Evolutionary conservation across 176 grass and related monocot species (phyloP).

Genomic region (Oryza rufipogon): DNA sequence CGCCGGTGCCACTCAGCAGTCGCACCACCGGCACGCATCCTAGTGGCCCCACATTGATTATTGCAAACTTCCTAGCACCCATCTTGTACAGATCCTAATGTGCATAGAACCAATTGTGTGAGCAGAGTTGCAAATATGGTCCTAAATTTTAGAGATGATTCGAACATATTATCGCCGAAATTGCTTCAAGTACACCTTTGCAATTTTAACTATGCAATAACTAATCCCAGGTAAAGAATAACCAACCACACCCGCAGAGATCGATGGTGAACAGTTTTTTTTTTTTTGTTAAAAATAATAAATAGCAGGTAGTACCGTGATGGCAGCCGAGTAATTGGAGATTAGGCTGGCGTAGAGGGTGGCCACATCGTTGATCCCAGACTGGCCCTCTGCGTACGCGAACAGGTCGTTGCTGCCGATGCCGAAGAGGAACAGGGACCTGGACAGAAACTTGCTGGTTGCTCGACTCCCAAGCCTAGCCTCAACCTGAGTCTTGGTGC

Average conservation of each 20-base stretch:
- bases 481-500: constrained; percentile 24
- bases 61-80: constrained; percentile 46
- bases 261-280: no score
- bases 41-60: constrained; percentile 55
- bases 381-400: constrained; percentile 14
- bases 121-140: no score
- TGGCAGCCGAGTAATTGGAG: constrained; percentile 37
- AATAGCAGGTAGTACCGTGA: no score
- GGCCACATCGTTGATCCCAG: no score
- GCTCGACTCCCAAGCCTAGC: neutral
- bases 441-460: constrained; percentile 41
- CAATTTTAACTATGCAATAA: no score
- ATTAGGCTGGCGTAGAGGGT: constrained; percentile 39
- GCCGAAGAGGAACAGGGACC: constrained; percentile 55
- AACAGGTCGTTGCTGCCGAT: constrained; percentile 61
- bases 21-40: constrained; percentile 56
- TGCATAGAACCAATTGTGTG: neutral
- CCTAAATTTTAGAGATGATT: no score
- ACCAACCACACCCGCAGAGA: no score
- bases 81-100: constrained; percentile 30
- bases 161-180: no score
- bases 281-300: no score
- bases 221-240: no score
- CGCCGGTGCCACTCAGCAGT: neutral
- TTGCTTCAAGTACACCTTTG: no score